Evolutionary conservation across 192 early-diverging fungal genomes (phyloP).

Genomic region (Martensiomyces pterosporus): DNA sequence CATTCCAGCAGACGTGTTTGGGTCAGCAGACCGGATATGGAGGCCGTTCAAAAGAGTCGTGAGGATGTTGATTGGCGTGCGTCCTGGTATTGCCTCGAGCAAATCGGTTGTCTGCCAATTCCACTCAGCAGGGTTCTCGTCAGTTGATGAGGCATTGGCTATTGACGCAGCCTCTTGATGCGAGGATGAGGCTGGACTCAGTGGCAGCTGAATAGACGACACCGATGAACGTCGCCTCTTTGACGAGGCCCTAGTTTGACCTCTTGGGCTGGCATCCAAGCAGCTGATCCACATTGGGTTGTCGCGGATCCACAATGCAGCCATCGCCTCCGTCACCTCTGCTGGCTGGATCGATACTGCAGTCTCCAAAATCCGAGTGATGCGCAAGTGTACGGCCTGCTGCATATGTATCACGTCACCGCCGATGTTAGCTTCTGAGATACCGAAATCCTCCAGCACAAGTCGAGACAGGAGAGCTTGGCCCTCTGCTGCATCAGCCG

Average conservation of each 20-base stretch:
- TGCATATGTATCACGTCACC: constrained; percentile 7
- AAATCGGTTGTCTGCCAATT: constrained; percentile 32
- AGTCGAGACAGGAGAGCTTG: background rate
- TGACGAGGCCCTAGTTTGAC: background rate
- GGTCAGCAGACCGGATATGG: constrained; percentile 16
- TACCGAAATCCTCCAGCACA: constrained; percentile 27
- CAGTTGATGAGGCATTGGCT: background rate
- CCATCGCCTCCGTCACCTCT: constrained; percentile 31
- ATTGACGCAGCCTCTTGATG: background rate
- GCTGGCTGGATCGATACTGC: constrained; percentile 17
- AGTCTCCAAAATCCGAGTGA: constrained; percentile 27
- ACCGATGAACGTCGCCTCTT: constrained; percentile 20
- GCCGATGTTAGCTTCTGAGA: background rate
- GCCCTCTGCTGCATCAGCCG: background rate
- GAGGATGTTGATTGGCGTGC: constrained; percentile 20
- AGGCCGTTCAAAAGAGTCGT: constrained; percentile 25
- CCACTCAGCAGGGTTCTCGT: constrained; percentile 37
- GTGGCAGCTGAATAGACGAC: constrained; percentile 20
- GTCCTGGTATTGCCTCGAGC: constrained; percentile 35
- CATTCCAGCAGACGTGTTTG: background rate
- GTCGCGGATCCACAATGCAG: constrained; percentile 33
- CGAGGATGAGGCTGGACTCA: constrained; percentile 3
- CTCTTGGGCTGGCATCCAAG: constrained; percentile 6
- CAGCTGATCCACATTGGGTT: constrained; percentile 40
- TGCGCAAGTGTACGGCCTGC: constrained; percentile 15